Conservation (phyloP, 1,139 yeast species). For the Kurtzmaniella quercitrusa region DNA sequence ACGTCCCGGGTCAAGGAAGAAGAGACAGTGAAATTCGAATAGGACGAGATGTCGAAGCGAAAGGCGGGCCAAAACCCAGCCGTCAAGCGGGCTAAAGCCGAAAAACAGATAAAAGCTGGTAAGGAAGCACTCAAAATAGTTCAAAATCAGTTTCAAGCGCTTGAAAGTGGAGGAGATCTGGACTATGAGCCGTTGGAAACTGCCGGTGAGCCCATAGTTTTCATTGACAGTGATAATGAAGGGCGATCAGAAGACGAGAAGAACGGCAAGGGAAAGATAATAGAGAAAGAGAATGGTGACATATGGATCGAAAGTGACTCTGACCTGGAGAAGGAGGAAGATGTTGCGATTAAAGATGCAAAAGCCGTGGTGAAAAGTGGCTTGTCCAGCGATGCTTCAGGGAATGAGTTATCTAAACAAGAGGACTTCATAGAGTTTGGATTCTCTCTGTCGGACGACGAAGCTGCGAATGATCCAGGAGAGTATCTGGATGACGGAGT, state of each 20-base stretch:
- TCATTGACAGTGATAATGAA: slow-evolving; percentile 23
- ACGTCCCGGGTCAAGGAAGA: too few relatives aligned
- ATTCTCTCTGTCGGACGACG: slow-evolving; percentile 42
- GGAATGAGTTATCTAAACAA: slow-evolving; percentile 42
- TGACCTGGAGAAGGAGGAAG: slow-evolving; percentile 11
- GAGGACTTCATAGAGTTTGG: slow-evolving; percentile 62
- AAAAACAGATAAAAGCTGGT: neutral
- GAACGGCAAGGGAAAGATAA: neutral
- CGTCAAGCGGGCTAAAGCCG: neutral
- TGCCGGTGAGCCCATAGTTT: slow-evolving; percentile 17
- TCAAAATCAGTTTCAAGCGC: slow-evolving; percentile 16
- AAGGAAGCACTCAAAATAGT: neutral
- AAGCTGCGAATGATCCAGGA: slow-evolving; percentile 24
- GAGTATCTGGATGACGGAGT: slow-evolving; percentile 34
- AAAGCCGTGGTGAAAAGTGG: neutral
- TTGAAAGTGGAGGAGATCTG: slow-evolving; percentile 20
- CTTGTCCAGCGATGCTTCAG: neutral
- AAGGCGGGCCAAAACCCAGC: neutral
- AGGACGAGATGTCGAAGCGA: neutral
- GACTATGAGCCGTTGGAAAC: slow-evolving; percentile 11
- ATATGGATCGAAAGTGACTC: slow-evolving; percentile 36
- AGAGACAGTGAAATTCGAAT: too few relatives aligned
- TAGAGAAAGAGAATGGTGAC: slow-evolving; percentile 14
- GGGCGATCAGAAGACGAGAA: slow-evolving; percentile 10
- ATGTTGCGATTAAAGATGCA: neutral